Evolutionary conservation across 768 basidiomycete species (phyloP).

Genomic region (Naganishia onofrii): DNA sequence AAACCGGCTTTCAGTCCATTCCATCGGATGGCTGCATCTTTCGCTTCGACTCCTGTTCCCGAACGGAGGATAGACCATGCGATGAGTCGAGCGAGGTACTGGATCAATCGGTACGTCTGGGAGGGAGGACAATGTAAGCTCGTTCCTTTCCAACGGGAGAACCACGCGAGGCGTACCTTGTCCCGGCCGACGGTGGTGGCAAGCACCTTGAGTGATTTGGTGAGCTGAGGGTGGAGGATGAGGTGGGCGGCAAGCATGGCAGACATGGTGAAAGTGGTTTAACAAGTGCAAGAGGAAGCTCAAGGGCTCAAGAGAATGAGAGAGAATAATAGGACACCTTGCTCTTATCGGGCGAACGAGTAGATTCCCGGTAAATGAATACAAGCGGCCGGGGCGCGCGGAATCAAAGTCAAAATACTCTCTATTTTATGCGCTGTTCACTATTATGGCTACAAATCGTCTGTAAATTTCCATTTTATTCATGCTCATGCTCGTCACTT

Average conservation of each 20-base stretch:
- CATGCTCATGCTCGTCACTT: background rate
- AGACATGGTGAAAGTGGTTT: conserved; percentile 38
- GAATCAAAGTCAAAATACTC: conserved; percentile 6
- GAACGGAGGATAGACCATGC: conserved; percentile 74
- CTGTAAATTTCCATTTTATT: background rate
- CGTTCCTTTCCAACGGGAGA: background rate
- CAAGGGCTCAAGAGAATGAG: no score
- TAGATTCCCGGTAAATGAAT: background rate
- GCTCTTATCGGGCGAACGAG: background rate
- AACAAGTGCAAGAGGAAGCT: background rate
- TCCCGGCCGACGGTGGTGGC: conserved; percentile 82
- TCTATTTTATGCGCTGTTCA: no score
- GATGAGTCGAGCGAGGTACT: conserved; percentile 85
- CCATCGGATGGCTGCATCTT: conserved; percentile 67
- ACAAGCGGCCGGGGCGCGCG: background rate
- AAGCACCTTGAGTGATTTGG: conserved; percentile 70
- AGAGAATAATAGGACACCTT: background rate
- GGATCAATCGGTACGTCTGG: conserved; percentile 81
- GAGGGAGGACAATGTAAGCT: background rate
- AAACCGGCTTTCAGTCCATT: conserved; percentile 81
- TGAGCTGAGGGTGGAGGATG: conserved; percentile 78
- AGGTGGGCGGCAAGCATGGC: conserved; percentile 56
- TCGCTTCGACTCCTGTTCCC: conserved; percentile 60
- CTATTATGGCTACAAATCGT: background rate
- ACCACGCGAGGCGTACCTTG: conserved; percentile 61